phyloP scores from a whole-genome alignment of 306 rosid genomes.

The Hylodesmum podocarpum region DNA sequence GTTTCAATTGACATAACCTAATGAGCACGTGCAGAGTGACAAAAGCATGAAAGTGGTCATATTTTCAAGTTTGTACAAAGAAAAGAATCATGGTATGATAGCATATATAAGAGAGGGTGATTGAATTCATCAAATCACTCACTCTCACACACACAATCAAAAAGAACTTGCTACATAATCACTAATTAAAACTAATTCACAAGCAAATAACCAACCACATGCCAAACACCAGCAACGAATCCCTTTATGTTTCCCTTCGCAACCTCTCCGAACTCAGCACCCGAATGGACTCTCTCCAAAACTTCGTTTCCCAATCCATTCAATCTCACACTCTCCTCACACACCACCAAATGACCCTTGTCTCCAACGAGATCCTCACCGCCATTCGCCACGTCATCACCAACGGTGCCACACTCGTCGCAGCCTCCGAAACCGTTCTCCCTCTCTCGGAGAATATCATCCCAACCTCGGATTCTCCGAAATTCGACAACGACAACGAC shows the following conservation, averaged over 20 bases:
- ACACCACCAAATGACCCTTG: constrained; percentile 39
- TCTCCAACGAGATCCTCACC: constrained; percentile 53
- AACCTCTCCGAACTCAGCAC: constrained; percentile 49
- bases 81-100: too few species aligned
- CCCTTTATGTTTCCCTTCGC: constrained; percentile 37
- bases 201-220: background rate
- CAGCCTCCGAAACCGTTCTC: background rate
- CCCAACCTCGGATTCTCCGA: background rate
- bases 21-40: too few species aligned
- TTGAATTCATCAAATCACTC: background rate
- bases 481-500: background rate
- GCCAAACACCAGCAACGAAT: background rate
- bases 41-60: too few species aligned
- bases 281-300: constrained; percentile 53
- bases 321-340: constrained; percentile 32
- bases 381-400: constrained; percentile 50
- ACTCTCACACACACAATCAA: background rate
- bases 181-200: too few species aligned
- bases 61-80: too few species aligned
- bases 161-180: too few species aligned
- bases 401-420: constrained; percentile 53
- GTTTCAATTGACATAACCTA: too few species aligned
- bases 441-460: background rate
- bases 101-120: too few species aligned
- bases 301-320: constrained; percentile 50